A percentile compares a stretch with the other conserved stretches of the same genome.
These are phyloP conservation scores for Quercus tomentella DNA, from an alignment of 331 rosid genomes.

Conservation along the genomic window DNA sequence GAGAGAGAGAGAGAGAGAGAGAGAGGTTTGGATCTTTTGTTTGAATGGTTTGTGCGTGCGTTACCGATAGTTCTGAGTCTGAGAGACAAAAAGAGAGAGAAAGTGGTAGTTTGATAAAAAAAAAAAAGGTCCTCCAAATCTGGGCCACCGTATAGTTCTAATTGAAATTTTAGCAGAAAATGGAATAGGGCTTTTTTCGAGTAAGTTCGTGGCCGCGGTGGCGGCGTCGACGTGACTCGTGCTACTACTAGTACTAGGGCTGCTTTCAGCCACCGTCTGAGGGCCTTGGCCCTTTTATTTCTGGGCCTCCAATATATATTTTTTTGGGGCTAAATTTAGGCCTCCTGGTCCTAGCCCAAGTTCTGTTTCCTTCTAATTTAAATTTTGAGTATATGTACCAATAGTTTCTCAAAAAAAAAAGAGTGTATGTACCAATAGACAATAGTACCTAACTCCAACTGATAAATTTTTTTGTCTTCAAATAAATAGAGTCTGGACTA, in stretches of 20 bases:
- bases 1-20: neutral
- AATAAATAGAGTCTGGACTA: too few species aligned
- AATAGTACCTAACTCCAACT: too few species aligned
- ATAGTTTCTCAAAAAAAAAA: too few species aligned
- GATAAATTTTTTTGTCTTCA: too few species aligned
- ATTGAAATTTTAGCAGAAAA: neutral
- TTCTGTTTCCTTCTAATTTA: too few species aligned
- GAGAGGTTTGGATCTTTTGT: constrained; percentile 18
- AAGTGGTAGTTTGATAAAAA: constrained; percentile 31
- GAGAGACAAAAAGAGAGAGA: constrained; percentile 31
- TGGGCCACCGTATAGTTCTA: constrained; percentile 45
- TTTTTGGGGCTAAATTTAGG: too few species aligned
- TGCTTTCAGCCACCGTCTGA: too few species aligned
- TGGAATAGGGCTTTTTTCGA: neutral
- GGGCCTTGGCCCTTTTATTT: neutral
- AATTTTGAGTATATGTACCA: too few species aligned
- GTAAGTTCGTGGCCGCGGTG: neutral
- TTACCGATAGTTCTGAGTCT: constrained; percentile 33
- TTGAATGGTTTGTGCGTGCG: constrained; percentile 4
- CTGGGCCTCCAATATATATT: neutral
- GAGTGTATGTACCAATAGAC: too few species aligned
- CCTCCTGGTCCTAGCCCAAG: too few species aligned
- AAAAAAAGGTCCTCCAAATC: constrained; percentile 43
- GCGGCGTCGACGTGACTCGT: neutral
- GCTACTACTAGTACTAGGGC: neutral